Evolutionary conservation across 345 rosid species (phyloP).

Genomic region (Garcia nutans): DNA sequence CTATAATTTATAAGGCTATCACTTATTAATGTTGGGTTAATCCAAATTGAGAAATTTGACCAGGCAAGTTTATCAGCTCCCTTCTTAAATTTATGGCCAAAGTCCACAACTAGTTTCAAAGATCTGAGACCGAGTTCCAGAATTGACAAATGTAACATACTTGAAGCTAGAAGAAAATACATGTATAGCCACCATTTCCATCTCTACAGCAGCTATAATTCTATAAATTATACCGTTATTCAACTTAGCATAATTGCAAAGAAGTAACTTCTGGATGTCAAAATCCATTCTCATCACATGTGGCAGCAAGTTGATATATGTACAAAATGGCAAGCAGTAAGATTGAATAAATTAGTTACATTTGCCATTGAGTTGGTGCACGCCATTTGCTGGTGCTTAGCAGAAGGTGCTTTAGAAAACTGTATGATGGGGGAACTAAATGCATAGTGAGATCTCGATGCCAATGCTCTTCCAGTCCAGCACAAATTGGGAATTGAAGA

Average conservation of each 20-base stretch:
- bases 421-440: constrained; percentile 36
- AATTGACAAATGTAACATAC: neutral
- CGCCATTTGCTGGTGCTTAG: constrained; percentile 39
- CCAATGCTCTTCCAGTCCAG: constrained; percentile 32
- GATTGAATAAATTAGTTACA: constrained; percentile 35
- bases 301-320: neutral
- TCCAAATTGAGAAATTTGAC: neutral
- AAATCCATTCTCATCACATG: neutral
- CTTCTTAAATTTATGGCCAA: neutral
- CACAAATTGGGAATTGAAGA: constrained; percentile 18
- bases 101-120: neutral
- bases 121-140: neutral
- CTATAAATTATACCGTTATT: neutral
- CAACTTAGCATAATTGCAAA: neutral
- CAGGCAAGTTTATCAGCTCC: neutral
- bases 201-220: neutral
- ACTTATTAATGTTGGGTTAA: neutral
- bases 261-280: neutral
- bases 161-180: neutral
- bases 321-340: neutral
- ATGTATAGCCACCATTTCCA: neutral
- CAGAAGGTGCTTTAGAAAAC: constrained; percentile 36
- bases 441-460: constrained; percentile 53
- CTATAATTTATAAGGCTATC: neutral
- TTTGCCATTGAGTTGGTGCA: constrained; percentile 52